phyloP scores from a whole-genome alignment of 139 green algal species.

The Tetradesmus lagerheimii region DNA sequence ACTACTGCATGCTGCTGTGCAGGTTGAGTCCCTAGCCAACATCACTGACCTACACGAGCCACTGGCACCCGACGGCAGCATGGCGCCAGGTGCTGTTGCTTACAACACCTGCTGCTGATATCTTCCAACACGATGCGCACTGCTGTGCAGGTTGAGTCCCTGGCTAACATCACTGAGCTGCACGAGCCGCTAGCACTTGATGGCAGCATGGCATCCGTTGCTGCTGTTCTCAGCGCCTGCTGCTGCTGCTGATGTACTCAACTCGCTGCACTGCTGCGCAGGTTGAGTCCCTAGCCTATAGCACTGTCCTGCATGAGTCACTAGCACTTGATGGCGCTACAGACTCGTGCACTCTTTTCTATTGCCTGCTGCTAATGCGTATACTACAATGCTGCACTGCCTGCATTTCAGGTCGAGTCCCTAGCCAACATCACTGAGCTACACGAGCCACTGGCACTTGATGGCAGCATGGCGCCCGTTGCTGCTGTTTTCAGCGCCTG shows the following conservation, averaged over 20 bases:
- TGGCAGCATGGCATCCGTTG: background rate
- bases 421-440: slow-evolving; percentile 62
- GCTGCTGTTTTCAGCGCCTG: background rate
- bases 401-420: slow-evolving; percentile 24
- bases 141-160: background rate
- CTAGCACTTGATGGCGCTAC: too few relatives aligned
- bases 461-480: background rate
- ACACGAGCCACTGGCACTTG: slow-evolving; percentile 73
- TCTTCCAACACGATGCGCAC: background rate
- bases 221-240: too few relatives aligned
- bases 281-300: slow-evolving; percentile 35
- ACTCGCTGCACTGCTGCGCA: too few relatives aligned
- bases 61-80: background rate
- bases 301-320: slow-evolving; percentile 71
- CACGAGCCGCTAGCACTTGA: slow-evolving; percentile 79
- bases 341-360: too few relatives aligned
- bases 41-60: too few relatives aligned
- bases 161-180: slow-evolving; percentile 55
- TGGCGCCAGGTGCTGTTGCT: background rate
- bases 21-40: background rate
- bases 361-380: too few relatives aligned
- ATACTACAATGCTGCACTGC: background rate
- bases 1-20: too few relatives aligned
- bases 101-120: background rate
- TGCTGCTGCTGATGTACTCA: too few relatives aligned